Evolutionary conservation across 108 stramenopile species (phyloP).

Genomic region (Phaeodactylum tricornutum): DNA sequence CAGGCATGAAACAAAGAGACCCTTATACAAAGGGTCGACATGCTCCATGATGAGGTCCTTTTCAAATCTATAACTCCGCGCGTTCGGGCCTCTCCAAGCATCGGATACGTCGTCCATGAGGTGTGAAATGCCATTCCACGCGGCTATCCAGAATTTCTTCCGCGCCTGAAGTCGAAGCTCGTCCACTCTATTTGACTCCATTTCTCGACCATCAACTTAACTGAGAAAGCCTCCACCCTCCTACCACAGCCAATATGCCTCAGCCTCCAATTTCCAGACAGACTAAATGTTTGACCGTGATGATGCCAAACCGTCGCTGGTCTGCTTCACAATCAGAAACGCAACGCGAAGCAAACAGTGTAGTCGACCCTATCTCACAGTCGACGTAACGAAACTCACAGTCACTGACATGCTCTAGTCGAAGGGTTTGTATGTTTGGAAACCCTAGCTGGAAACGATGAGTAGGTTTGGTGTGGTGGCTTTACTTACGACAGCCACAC

Average conservation of each 20-base stretch:
- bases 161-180: background rate
- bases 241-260: too few relatives aligned
- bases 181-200: background rate
- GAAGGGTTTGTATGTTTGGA: too few relatives aligned
- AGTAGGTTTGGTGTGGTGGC: too few relatives aligned
- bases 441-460: too few relatives aligned
- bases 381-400: too few relatives aligned
- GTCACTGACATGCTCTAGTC: too few relatives aligned
- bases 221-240: background rate
- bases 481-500: too few relatives aligned
- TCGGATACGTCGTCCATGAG: constrained; percentile 4
- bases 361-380: too few relatives aligned
- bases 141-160: background rate
- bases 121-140: background rate
- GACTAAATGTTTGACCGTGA: background rate
- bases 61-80: constrained; percentile 4
- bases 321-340: too few relatives aligned
- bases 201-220: background rate
- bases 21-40: constrained; percentile 2
- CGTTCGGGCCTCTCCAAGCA: constrained; percentile 7
- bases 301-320: background rate
- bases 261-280: background rate
- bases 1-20: background rate
- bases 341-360: too few relatives aligned
- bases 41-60: background rate